Evolutionary conservation across 2,329 filamentous ascomycete genomes (phyloP).

Genomic region (Verticillium klebahnii): DNA sequence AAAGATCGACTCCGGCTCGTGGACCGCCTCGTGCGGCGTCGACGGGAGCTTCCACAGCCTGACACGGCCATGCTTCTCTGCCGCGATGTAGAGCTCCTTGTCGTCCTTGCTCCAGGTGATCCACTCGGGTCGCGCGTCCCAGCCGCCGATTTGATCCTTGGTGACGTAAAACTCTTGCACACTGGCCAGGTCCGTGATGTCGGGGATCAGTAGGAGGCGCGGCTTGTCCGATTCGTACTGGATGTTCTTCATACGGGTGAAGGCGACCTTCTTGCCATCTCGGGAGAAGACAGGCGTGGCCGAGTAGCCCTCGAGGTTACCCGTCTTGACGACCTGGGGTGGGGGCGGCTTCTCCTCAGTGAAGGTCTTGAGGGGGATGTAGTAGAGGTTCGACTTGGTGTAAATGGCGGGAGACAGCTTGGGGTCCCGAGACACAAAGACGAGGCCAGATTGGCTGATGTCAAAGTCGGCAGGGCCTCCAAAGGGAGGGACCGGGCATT

Average conservation of each 20-base stretch:
- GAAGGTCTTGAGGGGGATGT: slow-evolving; percentile 61
- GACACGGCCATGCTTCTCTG: slow-evolving; percentile 62
- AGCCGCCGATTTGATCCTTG: slow-evolving; percentile 56
- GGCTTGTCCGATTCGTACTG: slow-evolving; percentile 81
- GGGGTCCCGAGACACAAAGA: slow-evolving; percentile 73
- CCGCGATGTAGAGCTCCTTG: slow-evolving; percentile 64
- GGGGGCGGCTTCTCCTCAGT: slow-evolving; percentile 42
- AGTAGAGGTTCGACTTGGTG: slow-evolving; percentile 80
- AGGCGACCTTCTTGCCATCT: slow-evolving; percentile 66
- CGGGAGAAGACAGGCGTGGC: slow-evolving; percentile 68
- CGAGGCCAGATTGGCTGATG: slow-evolving; percentile 59
- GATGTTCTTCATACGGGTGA: slow-evolving; percentile 70
- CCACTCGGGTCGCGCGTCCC: slow-evolving; percentile 54
- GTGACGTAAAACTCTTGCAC: slow-evolving; percentile 60
- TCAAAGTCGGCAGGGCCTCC: slow-evolving; percentile 80
- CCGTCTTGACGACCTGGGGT: slow-evolving; percentile 52
- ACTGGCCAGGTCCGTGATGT: slow-evolving; percentile 52
- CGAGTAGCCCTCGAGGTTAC: slow-evolving; percentile 59
- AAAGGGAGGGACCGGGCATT: slow-evolving; percentile 70
- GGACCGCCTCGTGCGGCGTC: slow-evolving; percentile 41
- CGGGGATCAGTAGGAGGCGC: slow-evolving; percentile 59
- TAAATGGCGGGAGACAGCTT: slow-evolving; percentile 65
- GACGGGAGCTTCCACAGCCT: slow-evolving; percentile 60
- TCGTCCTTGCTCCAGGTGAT: slow-evolving; percentile 56
- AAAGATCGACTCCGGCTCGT: slow-evolving; percentile 45